Percentiles rank a stretch among this genome's conserved stretches.
phyloP scores from a whole-genome alignment of 2,329 filamentous ascomycete genomes.

The Talaromyces marneffei region DNA sequence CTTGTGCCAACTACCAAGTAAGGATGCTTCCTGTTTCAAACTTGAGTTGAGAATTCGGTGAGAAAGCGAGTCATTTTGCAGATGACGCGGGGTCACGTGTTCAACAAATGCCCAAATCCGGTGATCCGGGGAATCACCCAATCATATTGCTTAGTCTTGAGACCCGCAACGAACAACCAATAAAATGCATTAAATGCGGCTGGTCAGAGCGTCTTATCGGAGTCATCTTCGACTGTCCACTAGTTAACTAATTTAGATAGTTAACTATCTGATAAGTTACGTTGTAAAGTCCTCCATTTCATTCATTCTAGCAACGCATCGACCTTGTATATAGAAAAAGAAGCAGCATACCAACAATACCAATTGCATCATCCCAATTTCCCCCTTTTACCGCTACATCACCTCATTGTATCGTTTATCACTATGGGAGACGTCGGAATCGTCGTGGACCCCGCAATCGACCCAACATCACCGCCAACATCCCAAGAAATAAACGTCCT shows the following conservation, averaged over 20 bases:
- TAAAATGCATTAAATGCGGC: not conserved
- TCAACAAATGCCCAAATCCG: not conserved
- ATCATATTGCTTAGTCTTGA: not conserved
- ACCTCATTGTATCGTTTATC: not conserved
- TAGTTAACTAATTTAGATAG: too few relatives aligned
- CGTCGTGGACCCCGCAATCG: conserved; percentile 16
- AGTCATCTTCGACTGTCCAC: not conserved
- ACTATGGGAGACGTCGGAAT: conserved; percentile 31
- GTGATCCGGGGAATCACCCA: not conserved
- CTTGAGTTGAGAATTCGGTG: not conserved
- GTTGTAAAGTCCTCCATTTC: too few relatives aligned
- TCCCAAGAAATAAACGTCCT: conserved; percentile 30
- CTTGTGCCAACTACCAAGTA: not conserved
- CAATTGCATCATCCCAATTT: not conserved
- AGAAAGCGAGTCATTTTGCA: not conserved
- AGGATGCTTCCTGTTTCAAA: not conserved
- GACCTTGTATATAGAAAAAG: conserved; percentile 2
- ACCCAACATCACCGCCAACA: conserved; percentile 16
- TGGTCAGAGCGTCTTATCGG: not conserved
- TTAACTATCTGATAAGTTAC: too few relatives aligned
- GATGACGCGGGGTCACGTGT: not conserved
- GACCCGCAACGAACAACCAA: not conserved
- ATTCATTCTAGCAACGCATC: not conserved
- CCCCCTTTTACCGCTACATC: not conserved
- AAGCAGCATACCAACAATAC: not conserved